Evolutionary conservation across 2,329 filamentous ascomycete genomes (phyloP), one percentile per base, ranked within the genome.

Genomic region (Pochonia chlamydosporia): DNA sequence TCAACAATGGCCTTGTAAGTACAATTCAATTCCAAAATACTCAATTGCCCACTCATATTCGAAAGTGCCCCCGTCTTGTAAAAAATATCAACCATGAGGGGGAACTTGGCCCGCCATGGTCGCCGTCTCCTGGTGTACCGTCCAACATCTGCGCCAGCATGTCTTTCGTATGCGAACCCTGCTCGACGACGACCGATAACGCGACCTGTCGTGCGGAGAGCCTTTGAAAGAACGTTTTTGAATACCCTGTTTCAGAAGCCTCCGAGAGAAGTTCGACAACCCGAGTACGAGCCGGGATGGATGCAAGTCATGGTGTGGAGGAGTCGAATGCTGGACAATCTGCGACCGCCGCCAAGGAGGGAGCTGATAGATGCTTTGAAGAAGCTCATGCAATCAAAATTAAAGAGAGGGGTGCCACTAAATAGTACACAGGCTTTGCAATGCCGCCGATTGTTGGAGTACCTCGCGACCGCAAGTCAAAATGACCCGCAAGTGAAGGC

Each of bases 281-380:
- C 82, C 43, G 75, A 82, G 56, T 70, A 83, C 50, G 86, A 82
- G 58, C 85, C 81, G 1, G 90, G 89, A 45, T 79, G 90, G 58
- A 80, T 82, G 53, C 78, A 76, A 14, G 79, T 96, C 69, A 77
- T 87, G 57, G 78, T 87, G 49, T 78, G 89, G 63, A 72, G 78
- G 44, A 79, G 79, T 54, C 78, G 81, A 50, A 69, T 84, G 54
- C 73, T 78, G 44, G 76, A 87, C 47, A 75, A 78, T 44, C 72
- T 82, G 30, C 79, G 89, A 28, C 77, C 81, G 9, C 89, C 88
- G 14, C 65, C 78, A 0, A 69, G 73, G 3, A 63, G 73, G n/a
- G 79, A 87, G 28, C 70, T 96, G 3, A 65, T 80, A 1, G 70
- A 77, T 30, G 87, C 86, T 5, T 84, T 87, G 63, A 73, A 69